Percentiles rank a stretch among this genome's conserved stretches.
Conservation (phyloP, 2,329 filamentous ascomycete genomes). For the Xylaria sp. region DNA sequence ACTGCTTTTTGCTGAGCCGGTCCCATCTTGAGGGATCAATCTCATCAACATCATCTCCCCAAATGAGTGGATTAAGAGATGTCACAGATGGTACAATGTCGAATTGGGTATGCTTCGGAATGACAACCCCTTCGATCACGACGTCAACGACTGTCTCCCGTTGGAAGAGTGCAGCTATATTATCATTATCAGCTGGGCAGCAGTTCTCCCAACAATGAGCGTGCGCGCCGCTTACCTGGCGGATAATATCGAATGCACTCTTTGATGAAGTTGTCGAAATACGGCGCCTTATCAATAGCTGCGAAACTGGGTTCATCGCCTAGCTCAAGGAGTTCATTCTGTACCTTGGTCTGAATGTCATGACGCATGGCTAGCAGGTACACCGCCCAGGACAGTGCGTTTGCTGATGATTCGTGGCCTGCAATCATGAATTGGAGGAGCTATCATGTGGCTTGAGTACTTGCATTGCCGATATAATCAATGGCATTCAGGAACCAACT, state of each 20-base stretch:
- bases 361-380: slow-evolving; percentile 32
- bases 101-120: slow-evolving; percentile 27
- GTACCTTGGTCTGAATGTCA: slow-evolving; percentile 33
- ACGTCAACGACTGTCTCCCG: slow-evolving; percentile 12
- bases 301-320: slow-evolving; percentile 23
- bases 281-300: slow-evolving; percentile 30
- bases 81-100: slow-evolving; percentile 21
- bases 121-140: slow-evolving; percentile 22
- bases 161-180: slow-evolving; percentile 18
- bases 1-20: slow-evolving; percentile 10
- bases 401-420: slow-evolving; percentile 35
- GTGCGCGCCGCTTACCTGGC: slow-evolving; percentile 24
- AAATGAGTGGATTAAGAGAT: slow-evolving; percentile 19
- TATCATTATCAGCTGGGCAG: neutral
- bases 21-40: slow-evolving; percentile 28
- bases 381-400: slow-evolving; percentile 31
- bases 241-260: slow-evolving; percentile 34
- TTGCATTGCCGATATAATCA: neutral
- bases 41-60: slow-evolving; percentile 22
- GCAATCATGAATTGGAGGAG: neutral
- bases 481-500: slow-evolving; percentile 9
- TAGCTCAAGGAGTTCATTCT: slow-evolving; percentile 11
- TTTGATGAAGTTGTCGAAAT: slow-evolving; percentile 34
- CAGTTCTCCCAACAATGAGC: neutral
- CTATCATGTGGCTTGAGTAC: neutral